These are phyloP conservation scores for Adansonia grandidieri DNA, from an alignment of 441 rosid genomes.

Conservation along the genomic window DNA sequence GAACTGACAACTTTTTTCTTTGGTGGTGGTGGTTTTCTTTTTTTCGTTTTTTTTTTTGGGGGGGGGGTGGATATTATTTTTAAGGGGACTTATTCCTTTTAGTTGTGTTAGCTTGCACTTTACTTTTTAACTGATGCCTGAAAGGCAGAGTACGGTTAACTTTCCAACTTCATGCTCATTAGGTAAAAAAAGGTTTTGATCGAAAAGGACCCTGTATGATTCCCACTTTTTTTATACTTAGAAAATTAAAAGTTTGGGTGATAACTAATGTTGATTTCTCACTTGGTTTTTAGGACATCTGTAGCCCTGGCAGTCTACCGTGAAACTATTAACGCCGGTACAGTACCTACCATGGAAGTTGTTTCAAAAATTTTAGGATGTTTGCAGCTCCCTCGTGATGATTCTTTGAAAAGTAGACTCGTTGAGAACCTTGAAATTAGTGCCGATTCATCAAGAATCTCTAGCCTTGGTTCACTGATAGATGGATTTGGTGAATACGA, in stretches of 20 bases:
- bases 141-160: not conserved
- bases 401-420: constrained; percentile 60
- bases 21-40: too few species aligned
- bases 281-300: constrained; percentile 58
- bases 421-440: constrained; percentile 67
- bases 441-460: constrained; percentile 51
- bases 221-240: not conserved
- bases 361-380: constrained; percentile 85
- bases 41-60: too few species aligned
- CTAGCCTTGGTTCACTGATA: constrained; percentile 64
- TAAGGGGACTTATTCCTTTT: constrained; percentile 16
- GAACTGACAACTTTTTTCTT: not conserved
- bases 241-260: not conserved
- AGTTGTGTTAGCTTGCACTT: not conserved
- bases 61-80: not conserved
- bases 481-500: constrained; percentile 98
- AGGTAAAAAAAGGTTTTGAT: not conserved
- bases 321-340: constrained; percentile 62
- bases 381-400: constrained; percentile 75
- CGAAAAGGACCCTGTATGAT: not conserved
- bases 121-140: constrained; percentile 3
- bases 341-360: constrained; percentile 68
- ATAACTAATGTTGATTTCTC: constrained; percentile 24
- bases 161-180: constrained; percentile 5
- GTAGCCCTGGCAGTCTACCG: constrained; percentile 74